Percentiles rank a stretch among this genome's conserved stretches.
Conservation (phyloP, 208 protist species). For the Porcisia hertigi region DNA sequence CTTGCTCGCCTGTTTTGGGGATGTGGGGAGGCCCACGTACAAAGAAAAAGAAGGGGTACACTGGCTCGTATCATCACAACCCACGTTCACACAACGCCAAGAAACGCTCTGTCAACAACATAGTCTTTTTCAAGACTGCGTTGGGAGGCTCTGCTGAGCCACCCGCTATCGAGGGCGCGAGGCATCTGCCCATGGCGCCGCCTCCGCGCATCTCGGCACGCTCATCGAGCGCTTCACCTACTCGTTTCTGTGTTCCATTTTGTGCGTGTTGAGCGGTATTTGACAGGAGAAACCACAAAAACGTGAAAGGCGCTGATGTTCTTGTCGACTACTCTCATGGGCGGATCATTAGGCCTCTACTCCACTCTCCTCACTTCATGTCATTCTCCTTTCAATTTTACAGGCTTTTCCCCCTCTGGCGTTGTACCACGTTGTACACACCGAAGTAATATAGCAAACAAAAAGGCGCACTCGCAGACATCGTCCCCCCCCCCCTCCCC, state of each 20-base stretch:
- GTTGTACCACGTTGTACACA: too few species aligned
- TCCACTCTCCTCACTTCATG: not conserved
- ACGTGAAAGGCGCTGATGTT: too few species aligned
- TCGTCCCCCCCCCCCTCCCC: too few species aligned
- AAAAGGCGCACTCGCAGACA: not conserved
- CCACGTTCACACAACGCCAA: not conserved
- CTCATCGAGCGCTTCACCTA: not conserved
- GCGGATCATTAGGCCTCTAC: not conserved
- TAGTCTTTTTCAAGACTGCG: not conserved
- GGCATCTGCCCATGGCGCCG: not conserved
- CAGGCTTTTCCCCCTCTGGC: not conserved
- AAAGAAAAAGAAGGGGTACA: not conserved
- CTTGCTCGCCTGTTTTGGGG: not conserved
- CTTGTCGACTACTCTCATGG: too few species aligned
- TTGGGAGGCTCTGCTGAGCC: not conserved
- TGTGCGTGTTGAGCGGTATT: not conserved
- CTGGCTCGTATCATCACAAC: not conserved
- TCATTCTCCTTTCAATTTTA: not conserved
- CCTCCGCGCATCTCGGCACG: not conserved
- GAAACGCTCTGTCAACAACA: not conserved
- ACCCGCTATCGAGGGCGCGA: not conserved
- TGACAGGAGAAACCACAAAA: not conserved
- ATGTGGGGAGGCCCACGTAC: not conserved
- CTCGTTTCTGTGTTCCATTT: too few species aligned
- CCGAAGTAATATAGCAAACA: too few species aligned